Conservation (phyloP, 768 basidiomycete genomes). For the Leccinum aurantiacum region DNA sequence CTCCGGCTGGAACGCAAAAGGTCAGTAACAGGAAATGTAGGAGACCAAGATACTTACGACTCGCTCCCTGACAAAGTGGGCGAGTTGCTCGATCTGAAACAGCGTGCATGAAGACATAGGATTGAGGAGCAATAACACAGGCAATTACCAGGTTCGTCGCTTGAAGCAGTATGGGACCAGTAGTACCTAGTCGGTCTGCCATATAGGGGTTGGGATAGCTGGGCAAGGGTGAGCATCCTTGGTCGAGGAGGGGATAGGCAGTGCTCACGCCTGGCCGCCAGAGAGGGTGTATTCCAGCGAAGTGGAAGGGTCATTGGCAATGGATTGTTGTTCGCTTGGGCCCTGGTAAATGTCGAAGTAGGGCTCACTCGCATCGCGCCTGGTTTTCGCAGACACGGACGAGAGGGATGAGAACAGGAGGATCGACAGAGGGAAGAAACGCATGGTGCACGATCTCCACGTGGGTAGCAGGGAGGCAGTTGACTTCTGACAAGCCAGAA, state of each 20-base stretch:
- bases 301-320: slow-evolving; percentile 14
- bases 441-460: slow-evolving; percentile 10
- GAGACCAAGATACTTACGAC: slow-evolving; percentile 9
- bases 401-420: slow-evolving; percentile 8
- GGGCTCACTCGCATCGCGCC: slow-evolving; percentile 12
- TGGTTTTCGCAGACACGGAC: slow-evolving; percentile 5
- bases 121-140: neutral
- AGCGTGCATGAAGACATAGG: neutral
- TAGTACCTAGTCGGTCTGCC: slow-evolving; percentile 16
- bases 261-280: slow-evolving; percentile 14
- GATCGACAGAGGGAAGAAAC: neutral
- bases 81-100: slow-evolving; percentile 16
- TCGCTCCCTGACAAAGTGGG: slow-evolving; percentile 21
- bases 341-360: slow-evolving; percentile 17
- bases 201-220: slow-evolving; percentile 19
- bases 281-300: slow-evolving; percentile 18
- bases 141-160: slow-evolving; percentile 12
- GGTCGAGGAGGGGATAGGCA: neutral
- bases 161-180: slow-evolving; percentile 13
- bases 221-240: neutral
- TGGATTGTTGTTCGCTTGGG: slow-evolving; percentile 11
- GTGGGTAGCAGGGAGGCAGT: neutral
- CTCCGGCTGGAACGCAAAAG: slow-evolving; percentile 11
- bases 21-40: neutral
- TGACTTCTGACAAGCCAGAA: slow-evolving; percentile 4